A percentile compares a stretch with the other conserved stretches of the same genome.
These are phyloP conservation scores for Magnusiomyces clavatus DNA, from an alignment of 1,139 yeast genomes.

Conservation along the genomic window DNA sequence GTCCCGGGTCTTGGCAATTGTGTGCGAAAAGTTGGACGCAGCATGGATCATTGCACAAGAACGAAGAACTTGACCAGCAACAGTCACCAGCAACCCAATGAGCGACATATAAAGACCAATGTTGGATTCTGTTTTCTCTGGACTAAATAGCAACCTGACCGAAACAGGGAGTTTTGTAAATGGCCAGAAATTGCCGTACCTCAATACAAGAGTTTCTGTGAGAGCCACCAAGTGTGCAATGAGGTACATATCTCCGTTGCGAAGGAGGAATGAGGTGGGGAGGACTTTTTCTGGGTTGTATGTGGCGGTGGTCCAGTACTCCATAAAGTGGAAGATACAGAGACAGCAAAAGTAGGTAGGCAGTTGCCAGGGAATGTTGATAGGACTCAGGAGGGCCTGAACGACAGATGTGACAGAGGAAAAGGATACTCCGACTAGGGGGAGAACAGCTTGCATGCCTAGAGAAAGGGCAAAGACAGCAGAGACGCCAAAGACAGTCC, in stretches of 20 bases:
- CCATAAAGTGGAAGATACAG: constrained; percentile 67
- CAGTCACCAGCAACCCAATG: constrained; percentile 40
- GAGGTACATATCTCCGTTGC: constrained; percentile 61
- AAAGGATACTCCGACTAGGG: neutral
- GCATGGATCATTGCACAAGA: constrained; percentile 84
- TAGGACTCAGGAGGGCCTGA: neutral
- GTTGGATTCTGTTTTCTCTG: constrained; percentile 9
- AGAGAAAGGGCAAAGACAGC: neutral
- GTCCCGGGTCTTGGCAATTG: constrained; percentile 49
- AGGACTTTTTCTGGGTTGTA: constrained; percentile 62
- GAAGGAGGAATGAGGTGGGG: constrained; percentile 67
- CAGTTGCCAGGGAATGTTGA: constrained; percentile 22
- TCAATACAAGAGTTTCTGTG: constrained; percentile 35
- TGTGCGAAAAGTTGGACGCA: constrained; percentile 78
- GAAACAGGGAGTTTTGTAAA: neutral
- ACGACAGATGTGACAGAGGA: neutral
- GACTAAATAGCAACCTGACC: neutral
- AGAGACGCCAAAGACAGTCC: constrained; percentile 12
- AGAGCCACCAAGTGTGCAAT: constrained; percentile 53
- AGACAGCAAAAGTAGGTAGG: constrained; percentile 47
- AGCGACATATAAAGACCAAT: constrained; percentile 18
- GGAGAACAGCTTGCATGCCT: neutral
- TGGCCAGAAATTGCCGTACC: constrained; percentile 17
- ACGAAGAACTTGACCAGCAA: constrained; percentile 60
- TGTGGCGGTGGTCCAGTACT: constrained; percentile 68